A percentile compares a stretch with the other conserved stretches of the same genome.
phyloP scores from a whole-genome alignment of 2,329 filamentous ascomycete genomes.

The Talaromyces amestolkiae region DNA sequence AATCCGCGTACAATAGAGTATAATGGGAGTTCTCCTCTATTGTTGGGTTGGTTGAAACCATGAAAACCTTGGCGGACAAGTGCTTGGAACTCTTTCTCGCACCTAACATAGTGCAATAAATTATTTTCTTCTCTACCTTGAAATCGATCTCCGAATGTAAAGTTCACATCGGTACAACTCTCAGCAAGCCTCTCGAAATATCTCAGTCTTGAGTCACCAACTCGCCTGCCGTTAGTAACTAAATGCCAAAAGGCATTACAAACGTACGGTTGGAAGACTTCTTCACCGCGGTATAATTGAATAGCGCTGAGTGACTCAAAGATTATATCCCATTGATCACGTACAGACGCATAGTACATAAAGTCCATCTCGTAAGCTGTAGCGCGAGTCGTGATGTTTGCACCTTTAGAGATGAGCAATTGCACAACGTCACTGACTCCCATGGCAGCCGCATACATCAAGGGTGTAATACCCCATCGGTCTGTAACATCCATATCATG shows the following conservation, averaged over 20 bases:
- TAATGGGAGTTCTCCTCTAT: not conserved
- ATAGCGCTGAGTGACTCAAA: not conserved
- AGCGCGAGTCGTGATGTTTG: not conserved
- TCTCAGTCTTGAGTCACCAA: not conserved
- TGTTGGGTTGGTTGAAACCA: not conserved
- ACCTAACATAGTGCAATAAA: not conserved
- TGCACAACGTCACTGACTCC: not conserved
- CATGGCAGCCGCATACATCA: not conserved
- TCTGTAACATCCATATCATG: not conserved
- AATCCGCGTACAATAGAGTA: not conserved
- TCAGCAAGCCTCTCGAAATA: not conserved
- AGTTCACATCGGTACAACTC: not conserved
- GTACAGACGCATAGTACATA: not conserved
- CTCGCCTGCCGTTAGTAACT: too few species aligned
- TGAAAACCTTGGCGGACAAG: not conserved
- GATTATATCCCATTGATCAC: not conserved
- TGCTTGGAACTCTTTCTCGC: not conserved
- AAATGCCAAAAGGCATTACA: not conserved
- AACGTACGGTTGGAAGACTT: not conserved
- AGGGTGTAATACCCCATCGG: not conserved
- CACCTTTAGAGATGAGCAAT: not conserved
- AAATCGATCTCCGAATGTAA: not conserved
- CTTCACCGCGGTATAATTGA: not conserved
- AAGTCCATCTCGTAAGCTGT: not conserved
- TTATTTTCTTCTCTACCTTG: not conserved